Percentiles rank a stretch among this genome's conserved stretches.
phyloP scores from a whole-genome alignment of 2,329 filamentous ascomycete genomes.

The Zasmidium angulare region DNA sequence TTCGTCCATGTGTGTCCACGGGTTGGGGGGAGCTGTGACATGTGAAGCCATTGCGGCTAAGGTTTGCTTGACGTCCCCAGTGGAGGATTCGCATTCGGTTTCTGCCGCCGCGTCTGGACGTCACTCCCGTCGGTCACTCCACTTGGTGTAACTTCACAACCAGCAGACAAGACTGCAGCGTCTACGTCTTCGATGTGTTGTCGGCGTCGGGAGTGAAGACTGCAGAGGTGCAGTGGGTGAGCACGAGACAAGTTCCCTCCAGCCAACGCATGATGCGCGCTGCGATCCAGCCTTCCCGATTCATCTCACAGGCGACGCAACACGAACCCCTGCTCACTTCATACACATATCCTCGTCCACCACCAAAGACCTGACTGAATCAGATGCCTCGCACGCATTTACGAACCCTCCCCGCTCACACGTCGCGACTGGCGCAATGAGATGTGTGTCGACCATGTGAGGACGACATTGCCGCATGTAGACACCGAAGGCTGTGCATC shows the following conservation, averaged over 20 bases:
- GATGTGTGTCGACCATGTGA: neutral
- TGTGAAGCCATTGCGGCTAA: slow-evolving; percentile 1
- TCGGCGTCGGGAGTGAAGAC: neutral
- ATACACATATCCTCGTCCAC: neutral
- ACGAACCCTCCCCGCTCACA: too few species aligned
- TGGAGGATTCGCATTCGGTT: neutral
- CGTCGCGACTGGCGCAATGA: too few species aligned
- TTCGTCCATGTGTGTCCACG: slow-evolving; percentile 34
- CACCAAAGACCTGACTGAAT: neutral
- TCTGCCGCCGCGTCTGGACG: neutral
- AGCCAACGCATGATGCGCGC: neutral
- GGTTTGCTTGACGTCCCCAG: slow-evolving; percentile 1
- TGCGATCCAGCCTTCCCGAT: neutral
- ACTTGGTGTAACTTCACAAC: too few species aligned
- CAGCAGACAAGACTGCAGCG: neutral
- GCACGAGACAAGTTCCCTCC: neutral
- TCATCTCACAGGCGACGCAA: neutral
- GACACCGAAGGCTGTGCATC: neutral
- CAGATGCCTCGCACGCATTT: too few species aligned
- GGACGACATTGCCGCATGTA: neutral
- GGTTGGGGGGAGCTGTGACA: slow-evolving; percentile 11
- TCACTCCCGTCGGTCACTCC: too few species aligned
- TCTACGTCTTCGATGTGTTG: too few species aligned
- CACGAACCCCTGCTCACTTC: neutral
- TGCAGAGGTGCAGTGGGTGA: neutral